phyloP scores from a whole-genome alignment of 495 filamentous ascomycete species.

The Hypoxylon subgilvum region DNA sequence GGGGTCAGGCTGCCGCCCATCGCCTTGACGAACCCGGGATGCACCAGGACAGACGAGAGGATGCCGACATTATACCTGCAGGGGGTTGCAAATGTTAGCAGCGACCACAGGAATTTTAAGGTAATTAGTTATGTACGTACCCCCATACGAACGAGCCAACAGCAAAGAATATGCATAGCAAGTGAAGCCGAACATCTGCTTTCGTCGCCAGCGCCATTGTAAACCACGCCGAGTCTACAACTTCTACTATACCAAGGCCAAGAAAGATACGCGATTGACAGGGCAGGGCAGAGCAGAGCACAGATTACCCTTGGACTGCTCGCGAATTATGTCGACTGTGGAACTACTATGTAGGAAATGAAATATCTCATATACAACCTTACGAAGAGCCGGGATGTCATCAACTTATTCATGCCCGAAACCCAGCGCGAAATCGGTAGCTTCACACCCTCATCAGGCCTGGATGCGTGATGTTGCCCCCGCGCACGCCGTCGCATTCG shows the following conservation, averaged over 20 bases:
- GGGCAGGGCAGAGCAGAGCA: not conserved
- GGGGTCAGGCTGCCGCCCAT: constrained; percentile 52
- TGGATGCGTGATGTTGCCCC: constrained; percentile 6
- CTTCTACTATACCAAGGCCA: not conserved
- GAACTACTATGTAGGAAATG: no score
- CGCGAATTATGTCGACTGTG: no score
- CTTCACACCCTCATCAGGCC: constrained; percentile 15
- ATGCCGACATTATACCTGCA: constrained; percentile 63
- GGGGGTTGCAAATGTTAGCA: not conserved
- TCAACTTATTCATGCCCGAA: constrained; percentile 11
- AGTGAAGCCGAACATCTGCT: constrained; percentile 52
- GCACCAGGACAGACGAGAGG: constrained; percentile 60
- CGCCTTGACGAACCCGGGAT: constrained; percentile 56
- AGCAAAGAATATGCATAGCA: constrained; percentile 58
- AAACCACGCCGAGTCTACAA: not conserved
- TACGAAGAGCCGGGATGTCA: not conserved
- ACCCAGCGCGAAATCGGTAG: constrained; percentile 3
- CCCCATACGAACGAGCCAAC: constrained; percentile 67
- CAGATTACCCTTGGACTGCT: no score
- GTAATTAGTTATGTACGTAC: no score
- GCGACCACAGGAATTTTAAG: no score
- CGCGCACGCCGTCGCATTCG: constrained; percentile 2
- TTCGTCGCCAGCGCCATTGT: constrained; percentile 41
- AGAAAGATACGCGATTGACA: not conserved
- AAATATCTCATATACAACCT: not conserved